phyloP scores from a whole-genome alignment of 805 yeast genomes.

The Nakazawaea peltata region DNA sequence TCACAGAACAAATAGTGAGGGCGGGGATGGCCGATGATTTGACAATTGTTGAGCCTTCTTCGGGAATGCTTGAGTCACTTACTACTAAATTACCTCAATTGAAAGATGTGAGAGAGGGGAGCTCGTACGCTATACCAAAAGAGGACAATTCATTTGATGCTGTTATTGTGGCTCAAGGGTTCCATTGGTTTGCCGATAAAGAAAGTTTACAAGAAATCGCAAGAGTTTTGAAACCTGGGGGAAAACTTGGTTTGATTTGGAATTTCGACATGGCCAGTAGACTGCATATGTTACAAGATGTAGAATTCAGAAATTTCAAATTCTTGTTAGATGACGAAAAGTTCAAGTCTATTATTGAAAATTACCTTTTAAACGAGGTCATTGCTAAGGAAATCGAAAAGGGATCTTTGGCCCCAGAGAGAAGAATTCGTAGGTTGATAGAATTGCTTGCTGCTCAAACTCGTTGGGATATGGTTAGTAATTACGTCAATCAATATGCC shows the following conservation, averaged over 20 bases:
- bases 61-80: constrained; percentile 48
- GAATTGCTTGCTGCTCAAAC: constrained; percentile 8
- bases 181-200: constrained; percentile 57
- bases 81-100: constrained; percentile 36
- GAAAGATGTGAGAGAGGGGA: constrained; percentile 20
- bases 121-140: constrained; percentile 39
- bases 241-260: constrained; percentile 51
- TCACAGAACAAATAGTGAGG: constrained; percentile 35
- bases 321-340: constrained; percentile 13
- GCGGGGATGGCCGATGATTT: constrained; percentile 31
- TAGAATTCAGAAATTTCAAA: constrained; percentile 7
- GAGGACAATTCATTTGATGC: constrained; percentile 37
- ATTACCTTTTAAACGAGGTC: constrained; percentile 18
- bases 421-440: constrained; percentile 6
- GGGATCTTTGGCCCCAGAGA: constrained; percentile 4
- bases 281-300: constrained; percentile 12
- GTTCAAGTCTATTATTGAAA: constrained; percentile 25
- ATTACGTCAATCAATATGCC: constrained; percentile 21
- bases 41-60: constrained; percentile 45
- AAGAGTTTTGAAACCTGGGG: constrained; percentile 42
- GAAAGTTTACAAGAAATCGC: constrained; percentile 38
- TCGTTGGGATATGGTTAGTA: constrained; percentile 7
- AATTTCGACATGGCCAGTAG: constrained; percentile 35
- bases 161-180: constrained; percentile 51
- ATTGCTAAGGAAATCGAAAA: constrained; percentile 7